Conservation (phyloP, 2,329 filamentous ascomycete genomes). For the Pseudocercospora crystallina region DNA sequence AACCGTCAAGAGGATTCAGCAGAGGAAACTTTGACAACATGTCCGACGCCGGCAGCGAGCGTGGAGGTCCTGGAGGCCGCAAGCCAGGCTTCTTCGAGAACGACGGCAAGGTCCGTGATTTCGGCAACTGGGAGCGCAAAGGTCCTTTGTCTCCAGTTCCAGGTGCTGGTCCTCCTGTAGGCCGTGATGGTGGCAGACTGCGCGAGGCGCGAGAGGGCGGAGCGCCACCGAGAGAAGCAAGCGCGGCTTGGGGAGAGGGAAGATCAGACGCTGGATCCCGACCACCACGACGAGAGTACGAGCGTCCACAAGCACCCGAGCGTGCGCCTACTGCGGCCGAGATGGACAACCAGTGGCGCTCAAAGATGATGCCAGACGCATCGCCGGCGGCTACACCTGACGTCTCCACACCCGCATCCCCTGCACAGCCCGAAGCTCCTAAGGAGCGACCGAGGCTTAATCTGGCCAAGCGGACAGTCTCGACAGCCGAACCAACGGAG, state of each 20-base stretch:
- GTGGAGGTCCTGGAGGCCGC: slow-evolving; percentile 51
- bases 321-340: slow-evolving; percentile 83
- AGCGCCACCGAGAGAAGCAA: slow-evolving; percentile 55
- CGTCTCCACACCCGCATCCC: slow-evolving; percentile 72
- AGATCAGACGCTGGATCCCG: slow-evolving; percentile 72
- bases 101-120: slow-evolving; percentile 76
- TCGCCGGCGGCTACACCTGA: slow-evolving; percentile 68
- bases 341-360: slow-evolving; percentile 89
- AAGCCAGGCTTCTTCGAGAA: slow-evolving; percentile 67
- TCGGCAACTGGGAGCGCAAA: slow-evolving; percentile 91
- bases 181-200: slow-evolving; percentile 59
- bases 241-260: slow-evolving; percentile 74
- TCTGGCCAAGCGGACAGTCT: slow-evolving; percentile 85
- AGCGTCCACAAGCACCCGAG: slow-evolving; percentile 62
- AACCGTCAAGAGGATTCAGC: slow-evolving; percentile 47
- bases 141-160: slow-evolving; percentile 78
- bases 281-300: slow-evolving; percentile 75
- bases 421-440: slow-evolving; percentile 59
- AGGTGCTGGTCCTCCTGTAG: slow-evolving; percentile 40
- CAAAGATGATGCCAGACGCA: slow-evolving; percentile 83
- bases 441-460: slow-evolving; percentile 78
- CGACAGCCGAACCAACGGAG: slow-evolving; percentile 62
- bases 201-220: slow-evolving; percentile 52
- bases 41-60: slow-evolving; percentile 55
- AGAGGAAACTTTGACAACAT: slow-evolving; percentile 34